Evolutionary conservation across 2,329 filamentous ascomycete genomes (phyloP).

Genomic region (Sarocladium oryzae): DNA sequence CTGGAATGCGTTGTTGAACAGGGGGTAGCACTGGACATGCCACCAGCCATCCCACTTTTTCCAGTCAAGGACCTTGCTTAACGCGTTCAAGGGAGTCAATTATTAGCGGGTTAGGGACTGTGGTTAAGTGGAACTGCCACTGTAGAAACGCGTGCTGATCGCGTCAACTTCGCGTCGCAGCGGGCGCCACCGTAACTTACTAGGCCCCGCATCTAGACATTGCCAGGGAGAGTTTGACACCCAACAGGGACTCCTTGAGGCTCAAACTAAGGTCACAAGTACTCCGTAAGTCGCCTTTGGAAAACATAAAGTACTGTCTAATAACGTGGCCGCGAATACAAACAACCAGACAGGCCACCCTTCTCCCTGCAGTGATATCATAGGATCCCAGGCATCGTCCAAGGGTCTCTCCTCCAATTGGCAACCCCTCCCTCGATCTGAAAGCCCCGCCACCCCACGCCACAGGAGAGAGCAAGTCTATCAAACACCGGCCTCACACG

Average conservation of each 20-base stretch:
- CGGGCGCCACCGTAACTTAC: too few species aligned
- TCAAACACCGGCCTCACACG: background rate
- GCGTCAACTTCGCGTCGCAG: constrained; percentile 2
- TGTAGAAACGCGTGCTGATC: background rate
- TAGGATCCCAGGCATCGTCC: background rate
- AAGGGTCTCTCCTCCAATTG: background rate
- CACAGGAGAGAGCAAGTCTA: constrained; percentile 11
- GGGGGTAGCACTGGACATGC: background rate
- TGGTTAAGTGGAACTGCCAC: background rate
- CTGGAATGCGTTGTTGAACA: constrained; percentile 4
- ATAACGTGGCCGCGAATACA: background rate
- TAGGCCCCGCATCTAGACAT: background rate
- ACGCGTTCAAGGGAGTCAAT: constrained; percentile 2
- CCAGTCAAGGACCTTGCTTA: background rate
- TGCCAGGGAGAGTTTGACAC: background rate
- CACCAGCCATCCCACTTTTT: constrained; percentile 5
- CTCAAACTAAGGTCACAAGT: background rate
- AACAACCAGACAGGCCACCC: constrained; percentile 11
- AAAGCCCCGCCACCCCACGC: constrained; percentile 6
- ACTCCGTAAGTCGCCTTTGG: too few species aligned
- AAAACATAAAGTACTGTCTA: too few species aligned
- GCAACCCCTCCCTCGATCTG: constrained; percentile 1
- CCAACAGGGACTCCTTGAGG: background rate
- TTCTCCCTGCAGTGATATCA: constrained; percentile 2
- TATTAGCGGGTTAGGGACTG: background rate